Percentiles rank a stretch among this genome's conserved stretches.
phyloP scores from a whole-genome alignment of 345 rosid genomes.

The Eucalyptus camaldulensis region DNA sequence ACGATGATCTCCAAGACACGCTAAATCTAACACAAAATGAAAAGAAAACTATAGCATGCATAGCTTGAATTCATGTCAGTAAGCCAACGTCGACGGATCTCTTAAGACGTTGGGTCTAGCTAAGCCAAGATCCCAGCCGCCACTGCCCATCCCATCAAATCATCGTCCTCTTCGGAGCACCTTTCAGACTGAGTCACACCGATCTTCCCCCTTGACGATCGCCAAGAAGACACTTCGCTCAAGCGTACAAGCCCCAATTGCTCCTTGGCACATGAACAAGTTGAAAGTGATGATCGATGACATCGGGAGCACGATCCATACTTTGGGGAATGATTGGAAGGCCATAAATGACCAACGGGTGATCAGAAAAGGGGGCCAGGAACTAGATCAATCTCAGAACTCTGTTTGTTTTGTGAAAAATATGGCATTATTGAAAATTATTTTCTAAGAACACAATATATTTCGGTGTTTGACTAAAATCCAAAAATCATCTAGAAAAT shows the following conservation, averaged over 20 bases:
- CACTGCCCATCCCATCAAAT: fast-evolving
- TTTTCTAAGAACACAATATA: fast-evolving
- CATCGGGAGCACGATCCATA: background rate
- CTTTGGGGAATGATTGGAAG: background rate
- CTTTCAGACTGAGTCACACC: background rate
- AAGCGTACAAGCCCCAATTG: background rate
- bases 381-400: fast-evolving
- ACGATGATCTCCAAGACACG: background rate
- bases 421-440: fast-evolving
- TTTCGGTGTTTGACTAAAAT: fast-evolving
- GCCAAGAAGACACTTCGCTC: background rate
- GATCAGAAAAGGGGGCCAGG: background rate
- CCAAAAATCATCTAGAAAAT: too few species aligned
- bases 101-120: background rate
- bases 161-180: background rate
- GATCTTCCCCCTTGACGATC: fast-evolving
- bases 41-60: background rate
- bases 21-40: background rate
- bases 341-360: background rate
- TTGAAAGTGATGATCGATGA: background rate
- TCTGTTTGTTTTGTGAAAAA: fast-evolving
- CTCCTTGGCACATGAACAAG: background rate
- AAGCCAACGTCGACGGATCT: background rate
- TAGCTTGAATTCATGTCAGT: background rate
- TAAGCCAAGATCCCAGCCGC: background rate